Base-by-base conservation (phyloP, 2,329 filamentous ascomycete species). In the Eurotiales sp. region DNA sequence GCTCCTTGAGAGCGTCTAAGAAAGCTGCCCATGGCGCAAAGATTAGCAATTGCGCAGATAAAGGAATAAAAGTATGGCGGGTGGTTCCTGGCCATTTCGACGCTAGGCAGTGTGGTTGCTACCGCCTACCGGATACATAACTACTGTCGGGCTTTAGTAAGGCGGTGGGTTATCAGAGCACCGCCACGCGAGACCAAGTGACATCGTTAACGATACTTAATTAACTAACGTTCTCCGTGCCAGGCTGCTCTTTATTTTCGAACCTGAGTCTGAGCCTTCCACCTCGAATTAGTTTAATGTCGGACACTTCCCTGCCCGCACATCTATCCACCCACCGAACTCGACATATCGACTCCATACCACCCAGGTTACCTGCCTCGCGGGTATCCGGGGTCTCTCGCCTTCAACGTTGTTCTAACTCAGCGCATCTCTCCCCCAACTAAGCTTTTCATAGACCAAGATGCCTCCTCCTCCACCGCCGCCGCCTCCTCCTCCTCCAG, bases 401-500 rank as follows among this genome's bases (percentile, higher is more conserved):
- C 27, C 46, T 45, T 48, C 27, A 17, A 8, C 45, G 19, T 22
- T 40, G 37, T 30, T 23, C 32, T 25, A 15, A 21, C 37, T 34
- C 34, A 27, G 29, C 46, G 21, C 43, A 47, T 1, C 2, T 43
- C 23, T 21, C 52, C n/a, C 42, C 34, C 52, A 52, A 37, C 41
- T 46, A 30, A 17, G 52, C 40, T 52, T 53, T 47, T 48, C 48
- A 53, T 37, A 52, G 53, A 50, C 55, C 54, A 65, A 53, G 46
- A 73, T 73, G 67, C 72, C 74, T 60, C 70, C 73, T 61, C 80
- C 80, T 46, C 80, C 84, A 42, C 85, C 86, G 49, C 86, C 87
- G 2, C 86, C 87, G 1, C 87, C 87, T 29, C 87, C 84, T 36
- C 82, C 85, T 50, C 81, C 80, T 51, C 74, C 77, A 61, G 80